A percentile compares a stretch with the other conserved stretches of the same genome.
phyloP scores from a whole-genome alignment of 2,329 filamentous ascomycete species.

The Diatrype stigma region DNA sequence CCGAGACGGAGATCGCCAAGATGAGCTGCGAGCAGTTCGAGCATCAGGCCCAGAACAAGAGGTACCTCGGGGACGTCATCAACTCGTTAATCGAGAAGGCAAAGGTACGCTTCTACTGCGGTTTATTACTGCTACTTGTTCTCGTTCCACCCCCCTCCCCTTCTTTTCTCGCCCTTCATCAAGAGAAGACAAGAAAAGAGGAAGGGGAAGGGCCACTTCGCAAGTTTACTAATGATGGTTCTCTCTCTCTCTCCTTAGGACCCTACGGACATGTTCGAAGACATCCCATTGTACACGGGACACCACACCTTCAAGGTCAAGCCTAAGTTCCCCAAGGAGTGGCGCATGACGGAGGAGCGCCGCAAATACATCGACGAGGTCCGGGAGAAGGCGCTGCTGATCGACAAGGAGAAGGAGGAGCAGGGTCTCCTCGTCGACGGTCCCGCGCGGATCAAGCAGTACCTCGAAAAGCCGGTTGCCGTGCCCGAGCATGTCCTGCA shows the following conservation, averaged over 20 bases:
- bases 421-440: conserved; percentile 58
- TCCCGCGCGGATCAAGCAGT: conserved; percentile 40
- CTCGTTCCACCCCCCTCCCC: background rate
- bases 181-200: background rate
- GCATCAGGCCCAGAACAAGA: conserved; percentile 92
- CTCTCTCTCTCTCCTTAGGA: conserved; percentile 43
- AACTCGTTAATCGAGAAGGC: conserved; percentile 70
- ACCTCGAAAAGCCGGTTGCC: conserved; percentile 18
- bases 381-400: conserved; percentile 46
- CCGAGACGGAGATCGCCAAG: conserved; percentile 72
- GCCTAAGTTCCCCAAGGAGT: conserved; percentile 73
- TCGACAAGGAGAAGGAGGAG: conserved; percentile 52
- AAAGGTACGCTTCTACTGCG: conserved; percentile 42
- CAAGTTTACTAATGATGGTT: conserved; percentile 10
- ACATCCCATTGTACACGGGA: conserved; percentile 83
- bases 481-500: background rate
- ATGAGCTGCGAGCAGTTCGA: conserved; percentile 89
- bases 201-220: background rate
- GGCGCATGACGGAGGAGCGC: conserved; percentile 72
- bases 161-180: background rate
- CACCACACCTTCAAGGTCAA: conserved; percentile 70
- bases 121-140: background rate
- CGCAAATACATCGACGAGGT: conserved; percentile 59
- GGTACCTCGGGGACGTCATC: conserved; percentile 80
- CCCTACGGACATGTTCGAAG: conserved; percentile 74